Evolutionary conservation across 140 eudicot species (phyloP).

Genomic region (Stevia rebaudiana): DNA sequence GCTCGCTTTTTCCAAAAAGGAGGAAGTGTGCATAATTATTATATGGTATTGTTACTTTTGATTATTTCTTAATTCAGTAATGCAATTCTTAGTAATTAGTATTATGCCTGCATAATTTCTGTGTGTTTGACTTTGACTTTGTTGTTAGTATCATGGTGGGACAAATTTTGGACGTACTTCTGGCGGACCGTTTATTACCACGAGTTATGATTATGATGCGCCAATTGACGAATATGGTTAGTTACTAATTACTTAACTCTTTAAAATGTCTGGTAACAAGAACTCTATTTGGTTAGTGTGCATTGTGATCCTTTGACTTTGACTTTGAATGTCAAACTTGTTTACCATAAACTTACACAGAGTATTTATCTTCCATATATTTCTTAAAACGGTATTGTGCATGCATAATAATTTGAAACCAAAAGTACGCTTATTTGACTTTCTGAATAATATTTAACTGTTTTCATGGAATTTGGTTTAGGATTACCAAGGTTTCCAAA

Average conservation of each 20-base stretch:
- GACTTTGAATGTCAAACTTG: conserved; percentile 7
- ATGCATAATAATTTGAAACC: not conserved
- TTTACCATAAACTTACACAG: not conserved
- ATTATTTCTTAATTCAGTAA: not conserved
- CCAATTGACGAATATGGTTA: conserved; percentile 95
- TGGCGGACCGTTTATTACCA: conserved; percentile 95
- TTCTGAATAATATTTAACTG: not conserved
- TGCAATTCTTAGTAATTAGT: conserved; percentile 7
- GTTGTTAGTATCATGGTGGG: conserved; percentile 87
- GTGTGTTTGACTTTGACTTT: conserved; percentile 4
- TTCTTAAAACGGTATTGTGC: too few relatives aligned
- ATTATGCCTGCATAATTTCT: not conserved
- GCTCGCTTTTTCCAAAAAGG: conserved; percentile 96
- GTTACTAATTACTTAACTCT: conserved; percentile 33
- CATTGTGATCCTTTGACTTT: not conserved
- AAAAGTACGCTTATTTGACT: not conserved
- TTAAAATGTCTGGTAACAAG: conserved; percentile 7
- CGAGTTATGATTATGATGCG: conserved; percentile 98
- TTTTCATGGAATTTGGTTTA: conserved; percentile 29
- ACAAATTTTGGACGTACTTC: conserved; percentile 97
- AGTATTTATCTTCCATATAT: too few relatives aligned
- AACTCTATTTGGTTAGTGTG: conserved; percentile 1
- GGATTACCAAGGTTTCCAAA: conserved; percentile 89
- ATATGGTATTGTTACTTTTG: conserved; percentile 69
- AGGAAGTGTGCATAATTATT: conserved; percentile 85